phyloP scores from a whole-genome alignment of 179 eudicot genomes.

The Nepenthes alata region DNA sequence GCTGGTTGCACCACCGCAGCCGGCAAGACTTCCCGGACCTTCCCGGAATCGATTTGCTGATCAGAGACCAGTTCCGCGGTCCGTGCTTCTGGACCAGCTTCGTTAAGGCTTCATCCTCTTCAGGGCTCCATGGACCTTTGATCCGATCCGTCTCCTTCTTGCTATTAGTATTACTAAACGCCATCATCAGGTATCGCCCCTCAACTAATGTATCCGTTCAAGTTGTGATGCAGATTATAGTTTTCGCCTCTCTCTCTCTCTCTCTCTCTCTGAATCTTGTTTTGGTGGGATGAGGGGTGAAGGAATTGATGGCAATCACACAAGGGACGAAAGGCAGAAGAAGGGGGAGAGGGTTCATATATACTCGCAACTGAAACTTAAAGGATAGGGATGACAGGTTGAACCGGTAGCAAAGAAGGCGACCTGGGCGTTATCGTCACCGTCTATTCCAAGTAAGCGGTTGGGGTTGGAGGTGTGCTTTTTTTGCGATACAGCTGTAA shows the following conservation, averaged over 20 bases:
- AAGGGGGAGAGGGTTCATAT: constrained; percentile 7
- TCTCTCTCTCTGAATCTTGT: too few relatives aligned
- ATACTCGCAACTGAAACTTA: constrained; percentile 12
- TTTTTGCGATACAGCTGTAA: constrained; percentile 36
- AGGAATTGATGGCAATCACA: too few relatives aligned
- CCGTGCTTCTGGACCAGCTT: constrained; percentile 30
- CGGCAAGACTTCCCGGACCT: constrained; percentile 38
- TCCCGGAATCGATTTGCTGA: constrained; percentile 29
- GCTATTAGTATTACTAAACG: background rate
- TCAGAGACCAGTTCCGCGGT: constrained; percentile 34
- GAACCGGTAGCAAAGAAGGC: constrained; percentile 16
- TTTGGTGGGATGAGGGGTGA: too few relatives aligned
- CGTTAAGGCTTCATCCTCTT: constrained; percentile 29
- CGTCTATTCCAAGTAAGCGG: constrained; percentile 20
- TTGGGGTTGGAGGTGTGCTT: constrained; percentile 13
- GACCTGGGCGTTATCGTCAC: constrained; percentile 1
- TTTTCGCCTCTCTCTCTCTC: too few relatives aligned
- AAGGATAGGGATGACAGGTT: constrained; percentile 16
- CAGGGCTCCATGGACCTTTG: constrained; percentile 44
- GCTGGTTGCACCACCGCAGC: constrained; percentile 38
- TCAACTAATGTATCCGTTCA: background rate
- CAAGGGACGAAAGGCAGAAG: background rate
- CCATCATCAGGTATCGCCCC: background rate
- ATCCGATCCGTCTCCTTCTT: constrained; percentile 24
- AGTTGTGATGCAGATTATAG: background rate